These are phyloP conservation scores for Eryngium alpinum DNA, from an alignment of 140 eudicot species.

Conservation along the genomic window DNA sequence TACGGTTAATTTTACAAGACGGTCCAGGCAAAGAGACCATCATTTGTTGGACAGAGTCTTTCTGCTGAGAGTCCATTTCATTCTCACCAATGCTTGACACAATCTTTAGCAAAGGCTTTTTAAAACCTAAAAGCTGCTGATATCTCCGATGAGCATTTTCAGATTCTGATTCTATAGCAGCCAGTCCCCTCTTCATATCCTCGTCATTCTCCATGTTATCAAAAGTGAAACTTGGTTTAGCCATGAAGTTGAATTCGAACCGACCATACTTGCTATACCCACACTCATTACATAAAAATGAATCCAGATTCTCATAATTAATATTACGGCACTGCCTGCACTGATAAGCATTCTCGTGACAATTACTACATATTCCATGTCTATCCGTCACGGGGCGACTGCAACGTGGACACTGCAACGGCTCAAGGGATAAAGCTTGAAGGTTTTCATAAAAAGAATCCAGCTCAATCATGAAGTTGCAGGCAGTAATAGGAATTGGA, in stretches of 20 bases:
- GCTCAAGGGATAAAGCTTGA: slow-evolving; percentile 96
- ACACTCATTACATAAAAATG: slow-evolving; percentile 94
- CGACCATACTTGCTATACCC: slow-evolving; percentile 99
- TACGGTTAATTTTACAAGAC: slow-evolving; percentile 93
- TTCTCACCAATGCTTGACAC: slow-evolving; percentile 98
- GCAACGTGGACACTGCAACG: slow-evolving; percentile 97
- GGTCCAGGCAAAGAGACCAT: slow-evolving; percentile 99
- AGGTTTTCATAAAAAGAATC: slow-evolving; percentile 98
- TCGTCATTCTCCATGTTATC: slow-evolving; percentile 99
- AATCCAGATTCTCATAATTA: slow-evolving; percentile 91
- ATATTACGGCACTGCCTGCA: slow-evolving; percentile 99
- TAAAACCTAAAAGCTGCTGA: slow-evolving; percentile 96
- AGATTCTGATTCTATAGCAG: slow-evolving; percentile 98
- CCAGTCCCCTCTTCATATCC: slow-evolving; percentile 94
- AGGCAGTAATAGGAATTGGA: slow-evolving; percentile 96
- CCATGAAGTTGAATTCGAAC: slow-evolving; percentile 96
- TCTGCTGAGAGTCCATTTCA: slow-evolving; percentile 98
- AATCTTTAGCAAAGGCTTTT: slow-evolving; percentile 90
- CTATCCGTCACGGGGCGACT: slow-evolving; percentile 97
- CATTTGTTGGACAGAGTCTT: slow-evolving; percentile 99
- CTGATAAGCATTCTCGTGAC: slow-evolving; percentile 98
- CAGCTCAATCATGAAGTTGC: slow-evolving; percentile 97
- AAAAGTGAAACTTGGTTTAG: slow-evolving; percentile 93
- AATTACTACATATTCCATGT: slow-evolving; percentile 91
- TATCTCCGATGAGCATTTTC: slow-evolving; percentile 98